These are phyloP conservation scores for Penicillium pulvis DNA, from an alignment of 495 filamentous ascomycete species.

Conservation along the genomic window DNA sequence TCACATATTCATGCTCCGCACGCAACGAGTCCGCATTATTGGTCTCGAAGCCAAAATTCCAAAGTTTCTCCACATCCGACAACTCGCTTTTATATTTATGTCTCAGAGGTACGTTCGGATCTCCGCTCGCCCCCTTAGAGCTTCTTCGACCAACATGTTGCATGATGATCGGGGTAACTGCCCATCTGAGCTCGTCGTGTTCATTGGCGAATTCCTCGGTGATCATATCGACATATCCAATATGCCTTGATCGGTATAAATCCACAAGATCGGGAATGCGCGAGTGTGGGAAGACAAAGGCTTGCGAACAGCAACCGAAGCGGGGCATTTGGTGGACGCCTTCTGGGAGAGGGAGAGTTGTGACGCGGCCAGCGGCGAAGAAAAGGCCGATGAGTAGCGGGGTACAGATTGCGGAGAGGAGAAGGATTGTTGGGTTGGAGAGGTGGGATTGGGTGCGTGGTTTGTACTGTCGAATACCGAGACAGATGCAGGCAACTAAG, in stretches of 20 bases:
- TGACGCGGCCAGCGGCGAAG: conserved; percentile 37
- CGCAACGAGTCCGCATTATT: no score
- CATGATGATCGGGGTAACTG: conserved; percentile 50
- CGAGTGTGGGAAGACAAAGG: conserved; percentile 41
- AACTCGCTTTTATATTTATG: conserved; percentile 10
- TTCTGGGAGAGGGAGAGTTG: conserved; percentile 33
- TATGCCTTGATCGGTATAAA: conserved; percentile 15
- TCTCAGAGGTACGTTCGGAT: conserved; percentile 3
- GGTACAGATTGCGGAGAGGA: conserved; percentile 24
- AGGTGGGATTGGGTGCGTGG: background rate
- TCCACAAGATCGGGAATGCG: conserved; percentile 32
- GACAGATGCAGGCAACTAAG: conserved; percentile 13
- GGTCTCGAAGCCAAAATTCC: conserved; percentile 47
- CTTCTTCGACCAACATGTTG: conserved; percentile 52
- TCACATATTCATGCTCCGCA: no score
- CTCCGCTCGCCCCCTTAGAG: conserved; percentile 22
- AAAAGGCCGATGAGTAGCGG: conserved; percentile 35
- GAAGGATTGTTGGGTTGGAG: conserved; percentile 13
- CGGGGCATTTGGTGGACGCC: conserved; percentile 52
- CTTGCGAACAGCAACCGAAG: conserved; percentile 54
- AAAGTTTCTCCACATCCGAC: conserved; percentile 31
- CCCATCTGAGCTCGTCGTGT: conserved; percentile 45
- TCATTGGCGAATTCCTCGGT: conserved; percentile 48
- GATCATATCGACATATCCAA: conserved; percentile 42
- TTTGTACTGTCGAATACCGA: background rate